A percentile compares a stretch with the other conserved stretches of the same genome.
phyloP scores from a whole-genome alignment of 2,329 filamentous ascomycete species.

The Emmonsiellopsis sp. region DNA sequence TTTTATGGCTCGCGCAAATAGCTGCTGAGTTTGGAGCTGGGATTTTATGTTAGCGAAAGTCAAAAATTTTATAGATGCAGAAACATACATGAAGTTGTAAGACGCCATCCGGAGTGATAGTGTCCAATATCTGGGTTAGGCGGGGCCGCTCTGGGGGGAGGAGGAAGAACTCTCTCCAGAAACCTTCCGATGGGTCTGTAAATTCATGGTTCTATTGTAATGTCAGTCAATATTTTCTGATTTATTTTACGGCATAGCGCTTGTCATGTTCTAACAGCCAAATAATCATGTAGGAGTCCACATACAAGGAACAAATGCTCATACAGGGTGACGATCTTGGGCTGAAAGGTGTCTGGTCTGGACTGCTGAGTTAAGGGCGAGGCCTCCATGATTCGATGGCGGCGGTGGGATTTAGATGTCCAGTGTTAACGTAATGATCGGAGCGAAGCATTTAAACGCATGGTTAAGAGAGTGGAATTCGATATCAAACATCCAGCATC shows the following conservation, averaged over 20 bases:
- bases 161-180: slow-evolving; percentile 95
- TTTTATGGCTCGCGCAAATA: slow-evolving; percentile 65
- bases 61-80: neutral
- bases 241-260: neutral
- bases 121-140: slow-evolving; percentile 59
- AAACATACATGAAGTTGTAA: slow-evolving; percentile 58
- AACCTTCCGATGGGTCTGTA: slow-evolving; percentile 70
- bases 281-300: neutral
- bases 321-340: slow-evolving; percentile 88
- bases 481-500: neutral
- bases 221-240: slow-evolving; percentile 4
- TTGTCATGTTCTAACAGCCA: too few relatives aligned
- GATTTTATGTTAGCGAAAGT: neutral
- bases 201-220: slow-evolving; percentile 53
- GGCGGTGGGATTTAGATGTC: neutral
- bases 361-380: slow-evolving; percentile 91
- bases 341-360: slow-evolving; percentile 82
- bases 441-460: neutral
- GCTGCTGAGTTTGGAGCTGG: slow-evolving; percentile 60
- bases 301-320: slow-evolving; percentile 63
- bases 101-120: slow-evolving; percentile 64
- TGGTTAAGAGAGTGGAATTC: neutral
- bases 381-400: slow-evolving; percentile 57
- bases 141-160: slow-evolving; percentile 66
- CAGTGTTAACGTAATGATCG: neutral